Base-by-base conservation (phyloP, 139 green algal genomes). In the Auxenochlorella pyrenoidosa region DNA sequence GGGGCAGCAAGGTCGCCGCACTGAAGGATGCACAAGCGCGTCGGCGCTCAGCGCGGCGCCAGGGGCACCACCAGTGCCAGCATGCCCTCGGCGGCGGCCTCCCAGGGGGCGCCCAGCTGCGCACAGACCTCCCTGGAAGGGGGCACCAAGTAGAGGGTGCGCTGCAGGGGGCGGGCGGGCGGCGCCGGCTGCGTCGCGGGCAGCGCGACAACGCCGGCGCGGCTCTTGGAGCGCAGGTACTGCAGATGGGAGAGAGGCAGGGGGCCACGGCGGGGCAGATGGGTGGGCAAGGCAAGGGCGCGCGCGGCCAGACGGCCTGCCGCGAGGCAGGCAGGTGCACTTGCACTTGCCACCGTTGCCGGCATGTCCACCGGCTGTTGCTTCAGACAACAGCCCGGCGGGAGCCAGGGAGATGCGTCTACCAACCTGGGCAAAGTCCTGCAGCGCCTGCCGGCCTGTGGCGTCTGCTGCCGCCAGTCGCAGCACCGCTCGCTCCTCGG, bases 161-260 rank as follows among this genome's bases (percentile, higher is more conserved):
- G 72, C 81, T 86, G 83, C 28, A 59, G n/a, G 12, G 12, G 38
- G 15, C 70, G 26, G 63, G 63, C 70, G 16, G 18, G 63, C 70
- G 34, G 16, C 70, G 70, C 70, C 70, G 41, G 28, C 41, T 58
- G 21, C 86, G 75, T 66, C 47, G 84, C 66, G 70, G 76, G 76
- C 63, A 91, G 77, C n/a, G 66, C 30, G 79, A 91, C 88, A 58
- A 91, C 70, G 38, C 88, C 88, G 36, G 88, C 84, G 32, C 88
- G 66, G 21, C 76, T 59, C 75, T 91, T 91, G 38, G 38, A 59
- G 34, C 65, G 68, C 5, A 91, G 60, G 84, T 91, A 91, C 36
- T 59, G 75, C 75, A 26, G 32, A 2, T 10, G 68, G 13, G 34
- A 34, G 34, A 75, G 34, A n/a, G 68, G 34, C 28, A 32, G 68